Evolutionary conservation across 2,329 filamentous ascomycete genomes (phyloP), one percentile per base, ranked within the genome.

Genomic region (Sclerotiophoma versabilis): DNA sequence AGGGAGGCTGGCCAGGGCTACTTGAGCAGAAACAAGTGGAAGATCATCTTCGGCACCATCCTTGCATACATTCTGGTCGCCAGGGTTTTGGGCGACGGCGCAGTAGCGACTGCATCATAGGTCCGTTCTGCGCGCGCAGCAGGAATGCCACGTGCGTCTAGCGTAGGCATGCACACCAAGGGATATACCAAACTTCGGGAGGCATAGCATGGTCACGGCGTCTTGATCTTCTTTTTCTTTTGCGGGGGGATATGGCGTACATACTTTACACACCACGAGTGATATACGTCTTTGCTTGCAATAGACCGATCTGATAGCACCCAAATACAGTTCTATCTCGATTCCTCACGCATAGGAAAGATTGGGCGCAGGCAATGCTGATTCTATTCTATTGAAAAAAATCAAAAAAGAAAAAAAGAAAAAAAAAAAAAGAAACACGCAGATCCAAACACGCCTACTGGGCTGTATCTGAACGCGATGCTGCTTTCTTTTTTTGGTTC

Each of bases 61-160:
- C 90, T 98, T 69, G 76, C 88, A 14, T 98, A 97, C 75, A 92
- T 96, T 10, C 76, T 96, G 43, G 81, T 96, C 51, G 89, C 91
- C 26, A 83, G 93, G 64, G 74, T 96, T 12, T 75, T 96, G 27
- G 86, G 87, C 32, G 81, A 83, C 42, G 76, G 71, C 4, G 63
- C 68, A 11, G 57, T 64, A 15, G 51, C 51, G 1, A 30, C 33
- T 5, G 43, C 50, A 1, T 42, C 36, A n/a, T 30, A 25, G 30
- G 5, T 14, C n/a, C n/a, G 12, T 23, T 3, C 15, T n/a, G n/a
- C 15, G 3, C 3, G 5, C 15, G 32, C 12, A 34, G 32, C 32
- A 19, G 10, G 15, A 26, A 26, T 17, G 6, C n/a, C 5, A 10
- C 10, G 5, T 39, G n/a, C 12, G 36, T 5, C n/a, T 26, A 27